These are phyloP conservation scores for Ganoderma meredithae DNA, from an alignment of 1,284 basidiomycete species.

Conservation along the genomic window DNA sequence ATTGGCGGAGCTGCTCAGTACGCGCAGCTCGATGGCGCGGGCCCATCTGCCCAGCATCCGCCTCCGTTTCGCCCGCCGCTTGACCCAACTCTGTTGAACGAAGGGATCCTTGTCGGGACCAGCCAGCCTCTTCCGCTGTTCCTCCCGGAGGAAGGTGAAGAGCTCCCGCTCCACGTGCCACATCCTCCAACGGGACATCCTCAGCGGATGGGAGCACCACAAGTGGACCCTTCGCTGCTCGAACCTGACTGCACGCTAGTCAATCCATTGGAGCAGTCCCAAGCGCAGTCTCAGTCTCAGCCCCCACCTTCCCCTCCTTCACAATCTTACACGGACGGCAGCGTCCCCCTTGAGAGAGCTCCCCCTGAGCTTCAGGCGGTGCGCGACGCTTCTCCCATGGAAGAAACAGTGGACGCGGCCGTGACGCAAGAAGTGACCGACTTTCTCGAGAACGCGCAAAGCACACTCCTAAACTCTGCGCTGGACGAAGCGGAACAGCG, in stretches of 20 bases:
- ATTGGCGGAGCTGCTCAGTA: slow-evolving; percentile 21
- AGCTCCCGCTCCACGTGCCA: slow-evolving; percentile 35
- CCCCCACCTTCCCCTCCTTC: not conserved
- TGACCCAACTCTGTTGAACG: slow-evolving; percentile 53
- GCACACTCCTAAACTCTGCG: slow-evolving; percentile 59
- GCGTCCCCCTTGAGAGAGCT: slow-evolving; percentile 32
- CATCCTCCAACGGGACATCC: slow-evolving; percentile 43
- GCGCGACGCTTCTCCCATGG: slow-evolving; percentile 42
- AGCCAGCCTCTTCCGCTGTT: slow-evolving; percentile 50
- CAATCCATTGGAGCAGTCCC: slow-evolving; percentile 21
- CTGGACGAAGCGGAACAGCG: slow-evolving; percentile 70
- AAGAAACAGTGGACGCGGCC: slow-evolving; percentile 58
- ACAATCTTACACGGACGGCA: not conserved
- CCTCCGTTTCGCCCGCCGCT: slow-evolving; percentile 39
- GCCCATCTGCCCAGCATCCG: slow-evolving; percentile 15
- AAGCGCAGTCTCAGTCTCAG: slow-evolving; percentile 24
- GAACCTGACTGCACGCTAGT: slow-evolving; percentile 31
- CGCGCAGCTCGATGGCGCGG: slow-evolving; percentile 20
- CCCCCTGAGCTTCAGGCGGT: slow-evolving; percentile 17
- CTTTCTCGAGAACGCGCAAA: slow-evolving; percentile 67
- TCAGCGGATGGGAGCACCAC: not conserved
- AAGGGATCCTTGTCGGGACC: slow-evolving; percentile 54
- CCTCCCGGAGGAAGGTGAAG: slow-evolving; percentile 48
- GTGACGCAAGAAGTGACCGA: slow-evolving; percentile 72
- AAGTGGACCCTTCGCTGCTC: slow-evolving; percentile 66